phyloP scores from a whole-genome alignment of 2,329 filamentous ascomycete genomes.

The Colletotrichum sp. region DNA sequence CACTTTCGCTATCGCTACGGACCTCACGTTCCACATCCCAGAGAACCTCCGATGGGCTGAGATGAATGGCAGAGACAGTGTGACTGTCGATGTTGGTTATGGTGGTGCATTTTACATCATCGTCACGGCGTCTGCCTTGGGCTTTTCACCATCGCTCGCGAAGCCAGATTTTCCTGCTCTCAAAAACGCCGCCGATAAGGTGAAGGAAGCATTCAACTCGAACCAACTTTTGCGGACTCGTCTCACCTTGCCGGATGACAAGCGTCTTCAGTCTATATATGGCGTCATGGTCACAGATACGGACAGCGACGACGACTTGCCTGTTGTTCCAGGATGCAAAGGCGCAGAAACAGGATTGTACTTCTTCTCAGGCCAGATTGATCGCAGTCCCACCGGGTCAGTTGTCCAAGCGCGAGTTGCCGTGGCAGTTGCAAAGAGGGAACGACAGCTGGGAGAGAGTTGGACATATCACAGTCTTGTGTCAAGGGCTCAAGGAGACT shows the following conservation, averaged over 20 bases:
- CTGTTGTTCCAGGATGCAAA: constrained; percentile 3
- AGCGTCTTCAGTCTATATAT: constrained; percentile 41
- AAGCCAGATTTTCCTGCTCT: constrained; percentile 33
- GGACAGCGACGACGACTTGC: constrained; percentile 26
- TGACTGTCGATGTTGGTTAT: constrained; percentile 42
- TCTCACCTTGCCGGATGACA: constrained; percentile 28
- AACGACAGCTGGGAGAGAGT: background rate
- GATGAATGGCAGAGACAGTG: constrained; percentile 27
- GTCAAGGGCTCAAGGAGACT: background rate
- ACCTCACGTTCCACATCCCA: constrained; percentile 34
- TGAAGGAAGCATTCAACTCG: constrained; percentile 31
- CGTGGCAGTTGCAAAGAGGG: background rate
- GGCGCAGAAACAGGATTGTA: constrained; percentile 47
- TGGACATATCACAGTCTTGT: constrained; percentile 14
- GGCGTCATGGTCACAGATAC: constrained; percentile 38
- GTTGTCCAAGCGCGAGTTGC: constrained; percentile 10
- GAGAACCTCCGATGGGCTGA: constrained; percentile 40
- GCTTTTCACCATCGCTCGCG: constrained; percentile 35
- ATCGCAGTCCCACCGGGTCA: constrained; percentile 6
- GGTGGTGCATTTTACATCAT: constrained; percentile 51
- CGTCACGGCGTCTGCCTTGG: constrained; percentile 39
- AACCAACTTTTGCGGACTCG: constrained; percentile 24
- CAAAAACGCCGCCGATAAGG: constrained; percentile 32
- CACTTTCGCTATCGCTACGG: constrained; percentile 40
- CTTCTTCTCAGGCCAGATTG: constrained; percentile 51